Evolutionary conservation across 2,329 filamentous ascomycete genomes (phyloP).

Genomic region (Lecanicillium sp.): DNA sequence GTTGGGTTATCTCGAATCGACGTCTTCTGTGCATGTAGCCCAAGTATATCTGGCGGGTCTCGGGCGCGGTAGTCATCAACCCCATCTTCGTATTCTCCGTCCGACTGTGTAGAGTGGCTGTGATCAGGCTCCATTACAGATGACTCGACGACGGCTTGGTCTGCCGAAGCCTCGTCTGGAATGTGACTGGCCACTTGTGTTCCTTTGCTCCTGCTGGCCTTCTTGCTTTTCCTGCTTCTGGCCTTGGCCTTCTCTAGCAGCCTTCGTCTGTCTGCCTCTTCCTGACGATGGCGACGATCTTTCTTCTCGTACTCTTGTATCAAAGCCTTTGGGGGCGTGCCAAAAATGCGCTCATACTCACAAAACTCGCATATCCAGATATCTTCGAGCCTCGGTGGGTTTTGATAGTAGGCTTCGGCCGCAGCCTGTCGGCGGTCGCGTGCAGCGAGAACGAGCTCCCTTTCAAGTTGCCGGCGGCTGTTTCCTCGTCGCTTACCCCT

Average conservation of each 20-base stretch:
- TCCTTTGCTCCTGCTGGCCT: constrained; percentile 55
- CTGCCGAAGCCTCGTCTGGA: constrained; percentile 21
- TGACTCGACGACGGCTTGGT: constrained; percentile 14
- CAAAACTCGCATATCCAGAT: constrained; percentile 98
- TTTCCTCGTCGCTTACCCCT: constrained; percentile 40
- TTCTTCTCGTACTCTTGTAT: constrained; percentile 93
- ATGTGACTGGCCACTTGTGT: constrained; percentile 16
- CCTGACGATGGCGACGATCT: constrained; percentile 75
- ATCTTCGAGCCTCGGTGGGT: constrained; percentile 64
- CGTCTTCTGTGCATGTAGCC: background rate
- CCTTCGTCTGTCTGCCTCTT: constrained; percentile 78
- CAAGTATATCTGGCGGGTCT: constrained; percentile 17
- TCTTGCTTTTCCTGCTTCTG: constrained; percentile 86
- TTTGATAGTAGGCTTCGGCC: constrained; percentile 68
- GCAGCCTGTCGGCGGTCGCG: constrained; percentile 72
- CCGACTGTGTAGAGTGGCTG: constrained; percentile 34
- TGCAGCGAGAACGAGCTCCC: constrained; percentile 69
- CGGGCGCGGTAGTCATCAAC: constrained; percentile 24
- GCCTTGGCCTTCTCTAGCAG: constrained; percentile 89
- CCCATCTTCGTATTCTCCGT: constrained; percentile 34
- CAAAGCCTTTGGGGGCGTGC: constrained; percentile 73
- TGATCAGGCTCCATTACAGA: constrained; percentile 21
- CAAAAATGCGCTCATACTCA: constrained; percentile 95
- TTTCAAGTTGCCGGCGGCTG: constrained; percentile 59
- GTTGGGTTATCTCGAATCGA: background rate